Evolutionary conservation across 345 rosid genomes (phyloP).

Genomic region (Murraya koenigii): DNA sequence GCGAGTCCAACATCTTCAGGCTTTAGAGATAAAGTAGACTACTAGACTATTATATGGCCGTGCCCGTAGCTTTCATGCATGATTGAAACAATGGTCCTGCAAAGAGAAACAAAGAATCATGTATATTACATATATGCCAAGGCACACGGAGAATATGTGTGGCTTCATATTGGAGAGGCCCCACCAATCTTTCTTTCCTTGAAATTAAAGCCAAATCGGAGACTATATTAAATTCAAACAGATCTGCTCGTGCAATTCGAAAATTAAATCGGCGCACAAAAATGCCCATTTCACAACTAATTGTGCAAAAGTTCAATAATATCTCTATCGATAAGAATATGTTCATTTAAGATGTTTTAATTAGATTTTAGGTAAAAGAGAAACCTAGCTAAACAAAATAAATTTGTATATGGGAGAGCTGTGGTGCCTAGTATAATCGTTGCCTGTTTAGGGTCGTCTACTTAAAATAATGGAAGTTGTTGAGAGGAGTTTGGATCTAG

Average conservation of each 20-base stretch:
- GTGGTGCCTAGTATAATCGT: too few relatives aligned
- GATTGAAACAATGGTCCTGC: neutral
- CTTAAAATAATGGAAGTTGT: too few relatives aligned
- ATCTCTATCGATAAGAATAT: too few relatives aligned
- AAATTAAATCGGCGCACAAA: neutral
- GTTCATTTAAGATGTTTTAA: too few relatives aligned
- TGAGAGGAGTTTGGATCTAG: too few relatives aligned
- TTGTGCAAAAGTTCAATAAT: too few relatives aligned
- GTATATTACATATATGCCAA: too few relatives aligned
- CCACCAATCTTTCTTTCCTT: neutral
- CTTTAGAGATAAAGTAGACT: conserved; percentile 20
- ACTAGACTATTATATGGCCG: neutral
- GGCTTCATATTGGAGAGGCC: neutral
- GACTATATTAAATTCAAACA: neutral
- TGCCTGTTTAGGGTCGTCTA: too few relatives aligned
- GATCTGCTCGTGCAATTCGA: neutral
- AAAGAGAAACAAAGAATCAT: neutral
- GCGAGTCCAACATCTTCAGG: neutral
- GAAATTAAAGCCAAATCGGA: neutral
- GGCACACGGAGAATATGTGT: neutral
- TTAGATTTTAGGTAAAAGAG: too few relatives aligned
- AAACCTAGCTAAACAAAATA: too few relatives aligned
- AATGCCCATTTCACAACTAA: neutral
- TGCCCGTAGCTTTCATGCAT: neutral
- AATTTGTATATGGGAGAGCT: too few relatives aligned